Evolutionary conservation across 176 grass and related monocot species (phyloP).

Genomic region (Hordeum vulgare): DNA sequence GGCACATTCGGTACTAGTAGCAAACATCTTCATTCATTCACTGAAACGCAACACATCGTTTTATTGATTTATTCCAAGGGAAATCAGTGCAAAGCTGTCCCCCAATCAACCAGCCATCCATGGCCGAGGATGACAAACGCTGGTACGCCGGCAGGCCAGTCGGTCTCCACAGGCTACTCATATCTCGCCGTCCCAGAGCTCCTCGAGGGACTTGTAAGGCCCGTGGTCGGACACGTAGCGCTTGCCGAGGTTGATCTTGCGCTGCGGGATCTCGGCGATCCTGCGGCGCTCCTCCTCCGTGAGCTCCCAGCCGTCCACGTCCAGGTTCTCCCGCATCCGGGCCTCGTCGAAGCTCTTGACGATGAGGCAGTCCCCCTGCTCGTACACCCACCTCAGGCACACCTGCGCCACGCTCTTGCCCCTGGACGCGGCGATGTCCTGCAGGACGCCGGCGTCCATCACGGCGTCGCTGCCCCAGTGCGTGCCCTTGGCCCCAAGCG

Average conservation of each 20-base stretch:
- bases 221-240: slow-evolving; percentile 34
- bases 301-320: slow-evolving; percentile 54
- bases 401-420: slow-evolving; percentile 55
- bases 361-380: slow-evolving; percentile 58
- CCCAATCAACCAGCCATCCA: not conserved
- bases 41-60: too few species aligned
- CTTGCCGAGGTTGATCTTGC: slow-evolving; percentile 29
- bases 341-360: slow-evolving; percentile 64
- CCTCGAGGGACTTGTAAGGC: slow-evolving; percentile 38
- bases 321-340: slow-evolving; percentile 56
- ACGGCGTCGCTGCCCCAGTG: slow-evolving; percentile 62
- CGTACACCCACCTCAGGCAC: slow-evolving; percentile 62
- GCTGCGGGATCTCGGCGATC: slow-evolving; percentile 42
- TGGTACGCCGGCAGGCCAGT: too few species aligned
- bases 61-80: not conserved
- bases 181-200: slow-evolving; percentile 70
- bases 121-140: not conserved
- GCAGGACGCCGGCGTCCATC: slow-evolving; percentile 40
- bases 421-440: slow-evolving; percentile 48
- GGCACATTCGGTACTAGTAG: too few species aligned
- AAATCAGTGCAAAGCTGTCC: not conserved
- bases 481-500: slow-evolving; percentile 57
- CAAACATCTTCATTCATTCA: not conserved
- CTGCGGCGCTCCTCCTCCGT: slow-evolving; percentile 35
- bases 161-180: not conserved